Evolutionary conservation across 2,329 filamentous ascomycete genomes (phyloP).

Genomic region (Sporothrix dimorphospora): DNA sequence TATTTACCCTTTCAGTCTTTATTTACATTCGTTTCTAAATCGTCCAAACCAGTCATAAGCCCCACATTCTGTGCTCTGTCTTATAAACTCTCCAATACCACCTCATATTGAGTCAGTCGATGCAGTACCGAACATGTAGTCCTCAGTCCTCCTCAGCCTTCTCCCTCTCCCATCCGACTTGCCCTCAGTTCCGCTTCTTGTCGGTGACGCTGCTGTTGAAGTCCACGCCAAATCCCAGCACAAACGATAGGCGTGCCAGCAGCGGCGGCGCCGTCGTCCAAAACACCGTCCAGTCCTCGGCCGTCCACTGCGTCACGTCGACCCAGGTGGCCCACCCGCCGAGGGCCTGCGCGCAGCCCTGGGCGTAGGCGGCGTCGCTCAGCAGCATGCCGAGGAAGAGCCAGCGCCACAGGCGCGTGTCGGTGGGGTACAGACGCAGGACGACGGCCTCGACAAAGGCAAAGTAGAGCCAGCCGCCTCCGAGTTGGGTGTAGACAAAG

Average conservation of each 20-base stretch:
- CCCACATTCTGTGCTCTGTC: not conserved
- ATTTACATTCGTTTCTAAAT: not conserved
- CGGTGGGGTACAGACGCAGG: conserved; percentile 40
- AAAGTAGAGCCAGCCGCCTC: conserved; percentile 43
- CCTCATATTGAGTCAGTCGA: not conserved
- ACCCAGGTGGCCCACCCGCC: conserved; percentile 41
- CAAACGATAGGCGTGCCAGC: conserved; percentile 38
- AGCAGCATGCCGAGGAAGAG: conserved; percentile 44
- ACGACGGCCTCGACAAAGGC: conserved; percentile 45
- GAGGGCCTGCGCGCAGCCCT: conserved; percentile 41
- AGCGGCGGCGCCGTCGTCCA: conserved; percentile 38
- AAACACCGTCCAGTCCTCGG: conserved; percentile 39
- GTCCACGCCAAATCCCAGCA: conserved; percentile 39
- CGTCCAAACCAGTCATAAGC: not conserved
- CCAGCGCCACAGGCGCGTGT: conserved; percentile 43
- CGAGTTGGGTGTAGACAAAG: conserved; percentile 42
- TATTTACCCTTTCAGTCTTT: not conserved
- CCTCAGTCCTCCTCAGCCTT: not conserved
- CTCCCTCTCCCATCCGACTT: too few species aligned
- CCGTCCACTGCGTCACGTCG: conserved; percentile 38
- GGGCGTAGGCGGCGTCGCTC: conserved; percentile 41
- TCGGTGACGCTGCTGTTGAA: not conserved
- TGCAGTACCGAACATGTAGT: not conserved
- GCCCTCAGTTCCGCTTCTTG: not conserved
- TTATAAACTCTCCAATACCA: not conserved